These are phyloP conservation scores for Exophiala phaeomuriformis DNA, from an alignment of 2,329 filamentous ascomycete genomes.

Conservation along the genomic window DNA sequence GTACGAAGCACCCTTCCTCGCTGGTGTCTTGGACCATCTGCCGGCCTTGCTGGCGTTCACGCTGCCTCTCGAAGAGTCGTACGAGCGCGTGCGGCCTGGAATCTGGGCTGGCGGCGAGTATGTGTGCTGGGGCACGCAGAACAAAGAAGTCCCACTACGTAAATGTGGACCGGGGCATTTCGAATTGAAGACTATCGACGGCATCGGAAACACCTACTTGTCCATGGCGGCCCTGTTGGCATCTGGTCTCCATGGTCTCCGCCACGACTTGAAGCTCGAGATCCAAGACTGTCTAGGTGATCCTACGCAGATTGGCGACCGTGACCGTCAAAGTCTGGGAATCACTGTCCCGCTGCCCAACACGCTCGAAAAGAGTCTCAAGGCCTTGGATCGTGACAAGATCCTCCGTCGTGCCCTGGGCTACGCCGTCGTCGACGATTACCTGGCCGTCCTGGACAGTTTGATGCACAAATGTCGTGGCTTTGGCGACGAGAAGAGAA, in stretches of 20 bases:
- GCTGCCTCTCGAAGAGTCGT: slow-evolving; percentile 59
- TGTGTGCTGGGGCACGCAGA: slow-evolving; percentile 75
- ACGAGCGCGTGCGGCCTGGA: slow-evolving; percentile 61
- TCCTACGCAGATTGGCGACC: slow-evolving; percentile 30
- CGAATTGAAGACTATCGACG: slow-evolving; percentile 74
- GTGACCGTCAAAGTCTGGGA: slow-evolving; percentile 31
- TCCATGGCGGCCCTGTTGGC: slow-evolving; percentile 55
- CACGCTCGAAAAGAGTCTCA: slow-evolving; percentile 33
- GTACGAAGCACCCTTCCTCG: slow-evolving; percentile 59
- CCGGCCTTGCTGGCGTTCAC: slow-evolving; percentile 62
- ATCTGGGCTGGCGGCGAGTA: slow-evolving; percentile 71
- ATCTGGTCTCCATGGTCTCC: slow-evolving; percentile 53
- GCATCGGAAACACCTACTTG: slow-evolving; percentile 70
- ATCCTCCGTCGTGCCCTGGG: slow-evolving; percentile 31
- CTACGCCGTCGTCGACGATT: slow-evolving; percentile 26
- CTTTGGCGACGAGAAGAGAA: slow-evolving; percentile 31
- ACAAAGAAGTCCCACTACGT: slow-evolving; percentile 66
- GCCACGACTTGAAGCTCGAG: slow-evolving; percentile 26
- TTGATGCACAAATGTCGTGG: slow-evolving; percentile 30
- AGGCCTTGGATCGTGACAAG: slow-evolving; percentile 29
- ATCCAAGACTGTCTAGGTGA: slow-evolving; percentile 33
- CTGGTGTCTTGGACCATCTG: slow-evolving; percentile 61
- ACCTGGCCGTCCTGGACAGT: slow-evolving; percentile 32
- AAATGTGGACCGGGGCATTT: slow-evolving; percentile 61
- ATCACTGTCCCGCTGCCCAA: slow-evolving; percentile 35